Percentiles rank a stretch among this genome's conserved stretches.
Evolutionary conservation across 192 early-diverging fungal genomes (phyloP).

Genomic region (Coemansia umbellata): DNA sequence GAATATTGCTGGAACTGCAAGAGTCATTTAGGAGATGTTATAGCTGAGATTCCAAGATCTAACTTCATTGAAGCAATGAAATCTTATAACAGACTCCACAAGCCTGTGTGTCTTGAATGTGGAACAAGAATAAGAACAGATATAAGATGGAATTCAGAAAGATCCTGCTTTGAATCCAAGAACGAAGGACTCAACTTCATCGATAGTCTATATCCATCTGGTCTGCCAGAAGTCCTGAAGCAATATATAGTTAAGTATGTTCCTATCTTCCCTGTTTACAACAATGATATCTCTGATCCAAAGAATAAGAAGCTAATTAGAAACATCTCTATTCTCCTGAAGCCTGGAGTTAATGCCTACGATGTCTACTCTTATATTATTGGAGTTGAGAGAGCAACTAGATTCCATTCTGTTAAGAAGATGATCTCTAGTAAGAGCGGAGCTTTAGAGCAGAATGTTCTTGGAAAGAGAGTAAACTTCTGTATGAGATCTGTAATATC

Average conservation of each 20-base stretch:
- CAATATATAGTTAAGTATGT: conserved; percentile 1
- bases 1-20: background rate
- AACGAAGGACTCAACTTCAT: background rate
- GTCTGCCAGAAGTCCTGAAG: background rate
- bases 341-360: conserved; percentile 3
- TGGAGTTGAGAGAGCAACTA: background rate
- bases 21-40: background rate
- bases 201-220: background rate
- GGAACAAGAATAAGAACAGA: background rate
- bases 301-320: conserved; percentile 3
- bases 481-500: conserved; percentile 9
- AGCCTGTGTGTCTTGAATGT: background rate
- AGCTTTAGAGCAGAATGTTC: no score
- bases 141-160: background rate
- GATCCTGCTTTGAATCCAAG: background rate
- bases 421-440: conserved; percentile 4
- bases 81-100: no score
- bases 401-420: conserved; percentile 1
- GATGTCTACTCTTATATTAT: conserved; percentile 1
- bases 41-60: no score
- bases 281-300: conserved; percentile 1
- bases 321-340: conserved; percentile 2
- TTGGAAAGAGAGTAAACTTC: conserved; percentile 12
- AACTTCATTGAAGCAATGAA: no score
- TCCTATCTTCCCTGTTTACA: conserved; percentile 12